These are phyloP conservation scores for Phaseolus coccineus DNA, from an alignment of 331 rosid genomes.

Conservation along the genomic window DNA sequence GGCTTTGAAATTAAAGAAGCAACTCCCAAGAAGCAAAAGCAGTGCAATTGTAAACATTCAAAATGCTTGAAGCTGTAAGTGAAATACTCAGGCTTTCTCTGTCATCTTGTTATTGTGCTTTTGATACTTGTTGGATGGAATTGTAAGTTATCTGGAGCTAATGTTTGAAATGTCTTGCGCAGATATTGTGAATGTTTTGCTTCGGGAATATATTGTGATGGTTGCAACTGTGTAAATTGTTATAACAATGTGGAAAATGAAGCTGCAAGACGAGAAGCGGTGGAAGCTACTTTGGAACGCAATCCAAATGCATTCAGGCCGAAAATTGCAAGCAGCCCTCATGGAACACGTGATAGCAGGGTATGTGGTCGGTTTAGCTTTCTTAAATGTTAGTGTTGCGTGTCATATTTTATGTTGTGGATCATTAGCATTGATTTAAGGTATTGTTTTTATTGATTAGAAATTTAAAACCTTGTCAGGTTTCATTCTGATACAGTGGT, in stretches of 20 bases:
- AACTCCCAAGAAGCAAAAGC: conserved; percentile 97
- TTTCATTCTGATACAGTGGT: not conserved
- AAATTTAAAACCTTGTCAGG: not conserved
- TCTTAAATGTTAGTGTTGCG: conserved; percentile 7
- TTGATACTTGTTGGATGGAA: conserved; percentile 32
- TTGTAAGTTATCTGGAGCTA: conserved; percentile 40
- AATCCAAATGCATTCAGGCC: conserved; percentile 99
- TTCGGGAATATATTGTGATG: conserved; percentile 96
- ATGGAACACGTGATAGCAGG: conserved; percentile 78
- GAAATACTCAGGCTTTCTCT: conserved; percentile 42
- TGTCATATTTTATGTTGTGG: conserved; percentile 29
- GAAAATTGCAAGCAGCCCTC: conserved; percentile 98
- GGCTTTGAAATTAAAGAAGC: conserved; percentile 75
- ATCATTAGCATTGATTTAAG: conserved; percentile 8
- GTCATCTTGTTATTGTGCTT: conserved; percentile 7
- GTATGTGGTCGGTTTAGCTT: conserved; percentile 54
- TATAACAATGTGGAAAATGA: conserved; percentile 92
- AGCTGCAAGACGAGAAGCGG: conserved; percentile 93
- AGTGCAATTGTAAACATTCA: conserved; percentile 96
- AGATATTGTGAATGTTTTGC: conserved; percentile 99
- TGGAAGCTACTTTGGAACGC: conserved; percentile 95
- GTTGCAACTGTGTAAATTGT: conserved; percentile 96
- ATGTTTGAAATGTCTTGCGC: conserved; percentile 48
- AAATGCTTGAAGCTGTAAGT: conserved; percentile 97
- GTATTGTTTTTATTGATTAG: conserved; percentile 20